Percentiles rank a stretch among this genome's conserved stretches.
Conservation (phyloP, 2,329 filamentous ascomycete species). For the Aspergillus costaricaensis region DNA sequence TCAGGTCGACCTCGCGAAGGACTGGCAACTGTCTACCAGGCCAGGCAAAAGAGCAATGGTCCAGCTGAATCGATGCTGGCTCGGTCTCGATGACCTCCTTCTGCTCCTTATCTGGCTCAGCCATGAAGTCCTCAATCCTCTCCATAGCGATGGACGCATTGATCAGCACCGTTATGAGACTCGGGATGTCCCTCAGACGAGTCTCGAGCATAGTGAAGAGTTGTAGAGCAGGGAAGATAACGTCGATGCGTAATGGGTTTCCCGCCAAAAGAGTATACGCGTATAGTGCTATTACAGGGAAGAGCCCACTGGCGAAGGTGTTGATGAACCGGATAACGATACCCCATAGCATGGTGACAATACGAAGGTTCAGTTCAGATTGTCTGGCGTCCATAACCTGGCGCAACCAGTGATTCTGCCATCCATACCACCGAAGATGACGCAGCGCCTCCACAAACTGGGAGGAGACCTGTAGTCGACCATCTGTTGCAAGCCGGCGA, state of each 20-base stretch:
- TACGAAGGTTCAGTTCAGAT: slow-evolving; percentile 65
- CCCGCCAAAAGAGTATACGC: slow-evolving; percentile 74
- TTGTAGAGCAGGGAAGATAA: slow-evolving; percentile 84
- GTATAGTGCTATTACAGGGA: slow-evolving; percentile 79
- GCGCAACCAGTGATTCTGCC: slow-evolving; percentile 73
- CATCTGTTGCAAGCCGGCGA: slow-evolving; percentile 73
- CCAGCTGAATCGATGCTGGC: slow-evolving; percentile 45
- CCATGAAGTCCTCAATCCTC: slow-evolving; percentile 84
- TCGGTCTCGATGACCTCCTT: slow-evolving; percentile 46
- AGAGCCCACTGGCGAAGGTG: slow-evolving; percentile 68
- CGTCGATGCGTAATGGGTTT: slow-evolving; percentile 69
- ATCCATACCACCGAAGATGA: slow-evolving; percentile 78
- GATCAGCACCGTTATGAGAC: slow-evolving; percentile 72
- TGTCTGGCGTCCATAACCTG: slow-evolving; percentile 69
- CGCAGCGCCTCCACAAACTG: slow-evolving; percentile 87
- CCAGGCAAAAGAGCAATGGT: slow-evolving; percentile 74
- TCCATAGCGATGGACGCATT: slow-evolving; percentile 82
- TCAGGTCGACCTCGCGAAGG: slow-evolving; percentile 55
- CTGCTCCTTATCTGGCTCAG: slow-evolving; percentile 77
- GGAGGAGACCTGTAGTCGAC: slow-evolving; percentile 74
- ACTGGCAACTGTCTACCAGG: slow-evolving; percentile 65
- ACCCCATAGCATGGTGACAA: slow-evolving; percentile 65
- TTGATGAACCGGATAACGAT: slow-evolving; percentile 69
- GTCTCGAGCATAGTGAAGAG: slow-evolving; percentile 75
- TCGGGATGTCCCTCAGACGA: slow-evolving; percentile 73